phyloP scores from a whole-genome alignment of 768 basidiomycete genomes.

The Lactarius deliciosus region DNA sequence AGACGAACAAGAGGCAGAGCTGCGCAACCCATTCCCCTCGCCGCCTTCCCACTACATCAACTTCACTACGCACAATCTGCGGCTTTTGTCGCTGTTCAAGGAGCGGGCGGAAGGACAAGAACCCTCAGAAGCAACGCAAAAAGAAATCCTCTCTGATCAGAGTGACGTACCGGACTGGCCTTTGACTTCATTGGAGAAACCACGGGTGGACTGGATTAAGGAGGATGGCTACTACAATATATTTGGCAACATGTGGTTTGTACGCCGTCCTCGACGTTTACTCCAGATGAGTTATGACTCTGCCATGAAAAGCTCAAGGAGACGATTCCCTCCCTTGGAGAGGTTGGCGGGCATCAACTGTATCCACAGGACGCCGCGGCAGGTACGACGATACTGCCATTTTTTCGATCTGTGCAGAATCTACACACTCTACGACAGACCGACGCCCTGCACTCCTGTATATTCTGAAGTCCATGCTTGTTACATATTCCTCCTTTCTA shows the following conservation, averaged over 20 bases:
- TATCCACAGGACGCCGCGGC: slow-evolving; percentile 71
- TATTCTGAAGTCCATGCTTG: slow-evolving; percentile 73
- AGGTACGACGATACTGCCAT: slow-evolving; percentile 44
- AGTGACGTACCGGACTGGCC: slow-evolving; percentile 76
- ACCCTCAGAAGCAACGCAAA: slow-evolving; percentile 49
- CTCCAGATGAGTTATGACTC: slow-evolving; percentile 10
- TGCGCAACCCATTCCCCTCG: slow-evolving; percentile 86
- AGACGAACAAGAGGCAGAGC: slow-evolving; percentile 69
- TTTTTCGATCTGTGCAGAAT: background rate
- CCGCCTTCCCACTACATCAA: slow-evolving; percentile 82
- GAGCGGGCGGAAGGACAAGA: slow-evolving; percentile 45
- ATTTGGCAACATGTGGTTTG: slow-evolving; percentile 90
- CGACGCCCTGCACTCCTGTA: slow-evolving; percentile 71
- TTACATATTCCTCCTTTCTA: slow-evolving; percentile 75
- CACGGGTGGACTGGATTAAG: slow-evolving; percentile 87
- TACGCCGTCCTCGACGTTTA: slow-evolving; percentile 41
- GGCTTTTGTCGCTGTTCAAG: slow-evolving; percentile 60
- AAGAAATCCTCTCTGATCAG: slow-evolving; percentile 67
- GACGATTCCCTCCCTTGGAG: slow-evolving; percentile 75
- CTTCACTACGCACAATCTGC: slow-evolving; percentile 73
- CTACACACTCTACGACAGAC: slow-evolving; percentile 45
- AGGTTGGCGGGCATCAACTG: slow-evolving; percentile 76
- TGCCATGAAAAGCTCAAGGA: slow-evolving; percentile 65
- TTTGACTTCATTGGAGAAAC: slow-evolving; percentile 74
- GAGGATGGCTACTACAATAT: slow-evolving; percentile 80